phyloP scores from a whole-genome alignment of 2,329 filamentous ascomycete species.

The Myriangium duriaei region DNA sequence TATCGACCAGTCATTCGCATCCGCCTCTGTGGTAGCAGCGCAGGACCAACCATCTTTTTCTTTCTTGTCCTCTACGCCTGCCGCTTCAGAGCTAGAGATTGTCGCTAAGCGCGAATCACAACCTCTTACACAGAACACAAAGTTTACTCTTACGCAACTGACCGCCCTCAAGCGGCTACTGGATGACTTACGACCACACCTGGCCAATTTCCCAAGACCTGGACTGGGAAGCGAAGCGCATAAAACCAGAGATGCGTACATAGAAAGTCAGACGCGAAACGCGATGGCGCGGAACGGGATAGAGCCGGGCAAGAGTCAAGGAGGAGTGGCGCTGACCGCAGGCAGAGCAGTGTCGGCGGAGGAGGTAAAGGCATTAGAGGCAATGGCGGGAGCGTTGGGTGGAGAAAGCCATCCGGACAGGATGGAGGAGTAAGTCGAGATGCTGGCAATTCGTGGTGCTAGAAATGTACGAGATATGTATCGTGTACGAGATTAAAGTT shows the following conservation, averaged over 20 bases:
- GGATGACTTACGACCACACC: conserved; percentile 51
- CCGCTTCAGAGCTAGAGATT: conserved; percentile 35
- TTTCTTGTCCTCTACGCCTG: conserved; percentile 41
- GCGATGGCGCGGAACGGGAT: conserved; percentile 65
- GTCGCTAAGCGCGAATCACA: conserved; percentile 30
- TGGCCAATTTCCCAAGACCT: conserved; percentile 33
- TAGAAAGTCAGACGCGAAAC: conserved; percentile 65
- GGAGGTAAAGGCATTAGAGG: conserved; percentile 27
- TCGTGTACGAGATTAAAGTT: too few relatives aligned
- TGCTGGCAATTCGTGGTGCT: too few relatives aligned
- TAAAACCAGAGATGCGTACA: conserved; percentile 64
- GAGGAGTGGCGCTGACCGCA: conserved; percentile 18
- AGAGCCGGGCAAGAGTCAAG: conserved; percentile 29
- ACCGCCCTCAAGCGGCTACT: conserved; percentile 64
- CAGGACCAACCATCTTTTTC: conserved; percentile 32
- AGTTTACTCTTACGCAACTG: conserved; percentile 72
- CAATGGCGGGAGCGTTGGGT: conserved; percentile 22
- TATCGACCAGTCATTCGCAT: conserved; percentile 6
- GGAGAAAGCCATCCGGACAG: conserved; percentile 9
- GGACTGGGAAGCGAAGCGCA: conserved; percentile 33
- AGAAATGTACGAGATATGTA: too few relatives aligned
- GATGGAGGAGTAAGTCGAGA: conserved; percentile 11
- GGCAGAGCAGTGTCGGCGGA: conserved; percentile 21
- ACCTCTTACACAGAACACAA: conserved; percentile 56
- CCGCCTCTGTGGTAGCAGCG: conserved; percentile 8